phyloP scores from a whole-genome alignment of 768 basidiomycete species.

The Candolleomyces eurysporus region DNA sequence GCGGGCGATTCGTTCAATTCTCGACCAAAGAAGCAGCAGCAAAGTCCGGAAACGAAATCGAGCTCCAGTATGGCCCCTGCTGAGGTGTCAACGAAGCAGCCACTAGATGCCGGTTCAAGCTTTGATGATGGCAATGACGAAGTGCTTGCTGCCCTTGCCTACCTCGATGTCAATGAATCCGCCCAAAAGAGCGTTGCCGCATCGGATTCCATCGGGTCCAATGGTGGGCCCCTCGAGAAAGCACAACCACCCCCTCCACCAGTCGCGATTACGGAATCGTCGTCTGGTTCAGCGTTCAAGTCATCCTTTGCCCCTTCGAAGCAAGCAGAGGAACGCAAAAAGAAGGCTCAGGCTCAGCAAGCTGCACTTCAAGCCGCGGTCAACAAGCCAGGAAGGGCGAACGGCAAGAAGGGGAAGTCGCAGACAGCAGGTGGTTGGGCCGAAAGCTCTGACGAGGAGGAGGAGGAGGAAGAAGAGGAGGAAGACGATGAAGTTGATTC shows the following conservation, averaged over 20 bases:
- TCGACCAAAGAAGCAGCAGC: not conserved
- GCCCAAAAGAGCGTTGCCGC: conserved; percentile 26
- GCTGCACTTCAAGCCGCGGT: conserved; percentile 77
- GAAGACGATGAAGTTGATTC: conserved; percentile 74
- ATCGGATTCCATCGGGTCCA: not conserved
- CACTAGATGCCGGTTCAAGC: conserved; percentile 16
- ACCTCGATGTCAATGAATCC: conserved; percentile 55
- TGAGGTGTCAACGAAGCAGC: not conserved
- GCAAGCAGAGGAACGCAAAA: conserved; percentile 81
- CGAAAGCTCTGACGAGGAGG: conserved; percentile 80
- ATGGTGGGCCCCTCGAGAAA: conserved; percentile 17
- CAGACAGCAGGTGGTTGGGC: conserved; percentile 56
- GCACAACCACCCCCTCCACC: conserved; percentile 4
- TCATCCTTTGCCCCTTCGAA: conserved; percentile 90
- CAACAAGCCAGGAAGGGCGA: conserved; percentile 69
- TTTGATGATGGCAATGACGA: conserved; percentile 59
- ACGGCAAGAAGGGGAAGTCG: conserved; percentile 58
- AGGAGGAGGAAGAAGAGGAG: conserved; percentile 86
- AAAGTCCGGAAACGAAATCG: not conserved
- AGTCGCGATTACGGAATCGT: conserved; percentile 1
- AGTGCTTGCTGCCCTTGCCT: conserved; percentile 76
- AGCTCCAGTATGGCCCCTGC: not conserved
- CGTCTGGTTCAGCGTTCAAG: conserved; percentile 49
- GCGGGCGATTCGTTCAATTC: conserved; percentile 1
- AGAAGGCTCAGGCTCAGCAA: conserved; percentile 80